Evolutionary conservation across 371 early-diverging fungal species (phyloP), one percentile per base, ranked within the genome.

Genomic region (Parasitella parasitica): DNA sequence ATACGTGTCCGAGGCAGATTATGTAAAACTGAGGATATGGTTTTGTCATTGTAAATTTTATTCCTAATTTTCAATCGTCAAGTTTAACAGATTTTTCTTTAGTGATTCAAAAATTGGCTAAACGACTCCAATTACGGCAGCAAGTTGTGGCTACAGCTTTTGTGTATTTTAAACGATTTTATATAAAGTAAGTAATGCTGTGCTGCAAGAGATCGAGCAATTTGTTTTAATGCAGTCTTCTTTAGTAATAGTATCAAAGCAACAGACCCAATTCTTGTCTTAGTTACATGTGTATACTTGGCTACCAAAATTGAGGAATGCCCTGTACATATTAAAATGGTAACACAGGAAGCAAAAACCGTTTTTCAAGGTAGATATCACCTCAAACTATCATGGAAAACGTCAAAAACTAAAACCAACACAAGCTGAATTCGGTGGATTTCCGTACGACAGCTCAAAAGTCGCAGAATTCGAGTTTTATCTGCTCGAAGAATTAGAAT

Each of bases 391-490:
- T 8, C 11, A 24, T 43, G 12, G 20, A 20, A 5, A 9, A 43
- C 43, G 22, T 12, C 22, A 38, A 54, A 20, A 32, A 8, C 8
- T 32, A 37, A 20, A 0, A 1, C 3, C 38, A 12, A 35, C 12
- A 35, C 22, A 18, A 59, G 75, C 62, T 16, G 80, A 82, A 24
- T 73, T 79, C 69, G 78, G 78, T 26, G 80, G 77, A 28, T 92
- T 91, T 59, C 81, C 85, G 0, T 94, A 92, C 63, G 93, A 92
- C 22, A 79, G 86, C 35, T 70, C 81, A 13, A 84, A 88, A 64
- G 84, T 96, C 49, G 94, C 95, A 36, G 95, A 94, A 53, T 94
- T 91, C 73, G 96, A 96, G 67, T 94, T 92, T 71, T 93, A 94
- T 61, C 66, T 96, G 32, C 55, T 96, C 41, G 95, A 96, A 69